Evolutionary conservation across 2,329 filamentous ascomycete genomes (phyloP).

Genomic region (Alternaria hordeiaustralica): DNA sequence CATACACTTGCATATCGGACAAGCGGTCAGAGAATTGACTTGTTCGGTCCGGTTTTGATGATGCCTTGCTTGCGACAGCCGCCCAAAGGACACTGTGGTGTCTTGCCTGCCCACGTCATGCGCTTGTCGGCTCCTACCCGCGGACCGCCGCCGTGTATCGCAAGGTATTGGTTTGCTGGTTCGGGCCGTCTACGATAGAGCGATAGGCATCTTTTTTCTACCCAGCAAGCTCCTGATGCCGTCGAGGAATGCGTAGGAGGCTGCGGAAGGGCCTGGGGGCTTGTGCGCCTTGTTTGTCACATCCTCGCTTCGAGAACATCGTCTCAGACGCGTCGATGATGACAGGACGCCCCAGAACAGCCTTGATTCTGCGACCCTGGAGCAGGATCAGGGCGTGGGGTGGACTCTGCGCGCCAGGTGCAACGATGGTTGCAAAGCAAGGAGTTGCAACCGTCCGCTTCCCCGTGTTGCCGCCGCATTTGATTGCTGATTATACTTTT

Average conservation of each 20-base stretch:
- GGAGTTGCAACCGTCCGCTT: conserved; percentile 41
- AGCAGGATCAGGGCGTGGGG: conserved; percentile 38
- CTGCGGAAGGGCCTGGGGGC: conserved; percentile 9
- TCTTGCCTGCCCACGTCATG: conserved; percentile 16
- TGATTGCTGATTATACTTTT: conserved; percentile 30
- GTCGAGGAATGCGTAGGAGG: conserved; percentile 16
- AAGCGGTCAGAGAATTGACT: conserved; percentile 33
- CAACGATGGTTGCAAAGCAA: conserved; percentile 39
- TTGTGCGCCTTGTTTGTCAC: conserved; percentile 12
- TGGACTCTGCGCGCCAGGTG: conserved; percentile 36
- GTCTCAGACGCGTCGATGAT: conserved; percentile 15
- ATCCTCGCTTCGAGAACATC: conserved; percentile 6
- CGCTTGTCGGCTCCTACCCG: conserved; percentile 10
- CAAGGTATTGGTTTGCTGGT: conserved; percentile 17
- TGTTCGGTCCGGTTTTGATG: conserved; percentile 12
- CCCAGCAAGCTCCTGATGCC: conserved; percentile 9
- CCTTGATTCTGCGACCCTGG: conserved; percentile 8
- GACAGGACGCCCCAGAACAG: conserved; percentile 27
- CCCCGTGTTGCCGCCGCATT: conserved; percentile 31
- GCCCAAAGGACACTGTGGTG: conserved; percentile 13
- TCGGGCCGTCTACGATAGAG: conserved; percentile 17
- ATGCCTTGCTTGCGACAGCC: conserved; percentile 18
- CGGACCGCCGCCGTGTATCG: conserved; percentile 3
- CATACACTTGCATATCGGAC: conserved; percentile 17
- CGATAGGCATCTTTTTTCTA: conserved; percentile 7